phyloP scores from a whole-genome alignment of 805 yeast species.

The Metschnikowia anglica region DNA sequence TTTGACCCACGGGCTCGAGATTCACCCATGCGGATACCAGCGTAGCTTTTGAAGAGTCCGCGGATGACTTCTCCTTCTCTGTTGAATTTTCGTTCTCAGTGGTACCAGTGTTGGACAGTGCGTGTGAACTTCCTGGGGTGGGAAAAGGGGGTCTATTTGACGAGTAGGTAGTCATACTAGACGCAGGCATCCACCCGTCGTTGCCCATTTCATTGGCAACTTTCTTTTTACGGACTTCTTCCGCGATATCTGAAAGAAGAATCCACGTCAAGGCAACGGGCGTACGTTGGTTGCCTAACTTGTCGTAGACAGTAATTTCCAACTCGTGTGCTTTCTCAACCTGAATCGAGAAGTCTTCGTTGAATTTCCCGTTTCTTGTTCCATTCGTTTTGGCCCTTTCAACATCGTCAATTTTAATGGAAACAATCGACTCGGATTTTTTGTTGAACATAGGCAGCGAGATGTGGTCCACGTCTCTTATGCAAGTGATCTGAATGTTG shows the following conservation, averaged over 20 bases:
- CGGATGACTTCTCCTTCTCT: conserved; percentile 1
- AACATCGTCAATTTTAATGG: conserved; percentile 85
- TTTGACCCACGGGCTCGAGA: conserved; percentile 92
- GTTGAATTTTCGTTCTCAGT: background rate
- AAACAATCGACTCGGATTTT: conserved; percentile 74
- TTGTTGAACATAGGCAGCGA: conserved; percentile 78
- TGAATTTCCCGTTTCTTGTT: conserved; percentile 76
- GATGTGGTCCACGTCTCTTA: conserved; percentile 90
- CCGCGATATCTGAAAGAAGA: conserved; percentile 85
- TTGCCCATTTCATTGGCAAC: conserved; percentile 63
- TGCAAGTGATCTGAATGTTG: conserved; percentile 67
- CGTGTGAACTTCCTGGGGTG: conserved; percentile 5
- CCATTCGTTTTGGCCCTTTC: conserved; percentile 73
- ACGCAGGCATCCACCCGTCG: conserved; percentile 88
- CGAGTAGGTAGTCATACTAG: conserved; percentile 36
- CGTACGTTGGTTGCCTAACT: conserved; percentile 58
- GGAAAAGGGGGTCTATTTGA: conserved; percentile 7
- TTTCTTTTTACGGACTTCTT: conserved; percentile 88
- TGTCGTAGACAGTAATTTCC: conserved; percentile 85
- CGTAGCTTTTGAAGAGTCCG: conserved; percentile 25
- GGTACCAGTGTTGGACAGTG: background rate
- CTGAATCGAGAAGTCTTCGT: conserved; percentile 75
- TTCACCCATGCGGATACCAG: conserved; percentile 81
- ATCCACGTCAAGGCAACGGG: conserved; percentile 96
- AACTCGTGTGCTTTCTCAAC: conserved; percentile 92